Evolutionary conservation across 805 yeast species (phyloP).

Genomic region (Komagataella kurtzmanii): DNA sequence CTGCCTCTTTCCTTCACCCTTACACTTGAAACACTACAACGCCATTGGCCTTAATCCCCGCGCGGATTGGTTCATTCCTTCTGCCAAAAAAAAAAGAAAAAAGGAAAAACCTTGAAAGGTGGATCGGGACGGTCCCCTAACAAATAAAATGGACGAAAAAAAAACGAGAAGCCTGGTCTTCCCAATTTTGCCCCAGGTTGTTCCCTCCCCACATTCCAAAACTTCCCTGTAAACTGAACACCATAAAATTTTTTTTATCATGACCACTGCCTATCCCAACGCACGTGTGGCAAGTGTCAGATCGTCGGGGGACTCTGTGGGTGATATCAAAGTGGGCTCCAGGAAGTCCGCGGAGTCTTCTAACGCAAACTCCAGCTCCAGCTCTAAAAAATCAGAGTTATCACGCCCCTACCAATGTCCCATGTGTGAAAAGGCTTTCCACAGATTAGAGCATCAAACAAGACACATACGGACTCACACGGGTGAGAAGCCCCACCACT

Average conservation of each 20-base stretch:
- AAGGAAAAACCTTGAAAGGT: neutral
- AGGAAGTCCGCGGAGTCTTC: conserved; percentile 11
- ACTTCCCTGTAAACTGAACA: neutral
- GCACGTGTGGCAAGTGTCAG: neutral
- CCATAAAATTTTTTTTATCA: neutral
- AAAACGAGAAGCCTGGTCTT: neutral
- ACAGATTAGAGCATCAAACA: conserved; percentile 65
- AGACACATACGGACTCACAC: conserved; percentile 73
- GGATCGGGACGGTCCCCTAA: neutral
- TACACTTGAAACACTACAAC: neutral
- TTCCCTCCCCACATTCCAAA: neutral
- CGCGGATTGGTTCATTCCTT: neutral
- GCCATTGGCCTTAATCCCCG: neutral
- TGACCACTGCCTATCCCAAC: neutral
- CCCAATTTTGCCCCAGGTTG: neutral
- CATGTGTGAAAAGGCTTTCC: conserved; percentile 62
- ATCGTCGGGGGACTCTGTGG: neutral
- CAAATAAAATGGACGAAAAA: neutral
- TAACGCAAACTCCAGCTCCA: neutral
- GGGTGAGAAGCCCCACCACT: conserved; percentile 72
- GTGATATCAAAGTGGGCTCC: neutral
- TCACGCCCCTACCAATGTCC: conserved; percentile 59
- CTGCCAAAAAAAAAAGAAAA: too few species aligned
- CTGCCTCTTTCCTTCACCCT: neutral
- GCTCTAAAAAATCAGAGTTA: neutral